Evolutionary conservation across 2,329 filamentous ascomycete species (phyloP).

Genomic region (Pseudocercospora crystallina): DNA sequence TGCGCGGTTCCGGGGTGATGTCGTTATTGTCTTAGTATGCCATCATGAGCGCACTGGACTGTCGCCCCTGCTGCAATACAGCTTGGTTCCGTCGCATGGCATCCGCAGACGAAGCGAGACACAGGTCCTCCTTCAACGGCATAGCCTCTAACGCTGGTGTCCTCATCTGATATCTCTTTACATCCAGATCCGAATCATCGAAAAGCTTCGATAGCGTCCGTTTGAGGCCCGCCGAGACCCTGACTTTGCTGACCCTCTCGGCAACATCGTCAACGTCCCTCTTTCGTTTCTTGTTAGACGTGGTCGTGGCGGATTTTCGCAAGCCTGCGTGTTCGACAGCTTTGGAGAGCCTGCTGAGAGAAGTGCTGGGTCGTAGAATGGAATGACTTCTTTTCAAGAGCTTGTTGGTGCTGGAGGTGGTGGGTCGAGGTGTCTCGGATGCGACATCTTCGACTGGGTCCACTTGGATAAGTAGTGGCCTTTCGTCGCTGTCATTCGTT

Average conservation of each 20-base stretch:
- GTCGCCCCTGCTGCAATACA: background rate
- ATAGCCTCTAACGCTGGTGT: constrained; percentile 4
- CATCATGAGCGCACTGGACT: background rate
- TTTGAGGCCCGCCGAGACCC: constrained; percentile 7
- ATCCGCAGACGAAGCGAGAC: constrained; percentile 1
- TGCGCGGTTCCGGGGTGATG: background rate
- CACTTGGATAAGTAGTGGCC: background rate
- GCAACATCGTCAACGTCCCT: constrained; percentile 3
- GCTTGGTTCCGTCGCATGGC: background rate
- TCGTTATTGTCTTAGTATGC: background rate
- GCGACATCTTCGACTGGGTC: too few species aligned
- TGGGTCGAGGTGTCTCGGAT: too few species aligned
- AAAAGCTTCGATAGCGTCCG: constrained; percentile 6
- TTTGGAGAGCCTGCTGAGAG: too few species aligned
- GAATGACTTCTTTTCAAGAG: too few species aligned
- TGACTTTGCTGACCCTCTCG: constrained; percentile 7
- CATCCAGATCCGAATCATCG: constrained; percentile 13
- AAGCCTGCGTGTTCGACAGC: too few species aligned
- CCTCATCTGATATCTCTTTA: constrained; percentile 7
- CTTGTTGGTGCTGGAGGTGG: too few species aligned
- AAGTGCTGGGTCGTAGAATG: too few species aligned
- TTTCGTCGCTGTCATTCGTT: background rate
- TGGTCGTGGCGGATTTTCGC: too few species aligned
- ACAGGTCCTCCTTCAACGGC: background rate
- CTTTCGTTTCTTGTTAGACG: constrained; percentile 1